Percentiles rank a stretch among this genome's conserved stretches.
Conservation (phyloP, 106 monocot species). For the Dactylorhiza incarnata region DNA sequence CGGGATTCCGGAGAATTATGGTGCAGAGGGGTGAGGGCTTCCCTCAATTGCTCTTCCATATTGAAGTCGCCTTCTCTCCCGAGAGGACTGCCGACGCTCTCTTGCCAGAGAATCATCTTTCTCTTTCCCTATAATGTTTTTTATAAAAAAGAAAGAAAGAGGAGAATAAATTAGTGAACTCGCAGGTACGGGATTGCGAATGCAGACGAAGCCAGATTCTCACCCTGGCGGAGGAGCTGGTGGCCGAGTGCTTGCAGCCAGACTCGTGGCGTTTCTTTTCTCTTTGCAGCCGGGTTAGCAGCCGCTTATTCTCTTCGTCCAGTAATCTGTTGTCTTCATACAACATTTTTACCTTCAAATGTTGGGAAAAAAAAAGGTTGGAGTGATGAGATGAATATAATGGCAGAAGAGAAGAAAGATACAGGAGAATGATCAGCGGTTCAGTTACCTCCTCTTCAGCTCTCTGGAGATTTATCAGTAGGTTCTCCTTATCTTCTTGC, state of each 20-base stretch:
- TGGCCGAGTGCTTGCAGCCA: slow-evolving; percentile 35
- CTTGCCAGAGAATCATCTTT: slow-evolving; percentile 10
- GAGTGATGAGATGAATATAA: slow-evolving; percentile 1
- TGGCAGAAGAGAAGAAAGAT: neutral
- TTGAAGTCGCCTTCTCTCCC: neutral
- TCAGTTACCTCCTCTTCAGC: slow-evolving; percentile 79
- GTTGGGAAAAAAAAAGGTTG: neutral
- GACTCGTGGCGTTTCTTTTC: slow-evolving; percentile 41
- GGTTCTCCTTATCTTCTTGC: slow-evolving; percentile 59
- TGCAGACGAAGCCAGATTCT: neutral
- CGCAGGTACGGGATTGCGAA: no score
- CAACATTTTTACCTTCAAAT: slow-evolving; percentile 52
- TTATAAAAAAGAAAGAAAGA: no score
- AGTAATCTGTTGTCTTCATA: slow-evolving; percentile 69
- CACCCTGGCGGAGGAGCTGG: slow-evolving; percentile 27
- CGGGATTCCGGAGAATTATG: slow-evolving; percentile 14
- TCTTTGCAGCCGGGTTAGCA: slow-evolving; percentile 34
- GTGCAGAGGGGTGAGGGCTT: slow-evolving; percentile 8
- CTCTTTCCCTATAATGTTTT: slow-evolving; percentile 20
- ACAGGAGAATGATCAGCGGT: neutral
- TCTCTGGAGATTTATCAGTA: slow-evolving; percentile 59
- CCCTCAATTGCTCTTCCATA: slow-evolving; percentile 1
- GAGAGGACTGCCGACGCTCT: slow-evolving; percentile 1
- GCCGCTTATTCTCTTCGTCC: slow-evolving; percentile 70
- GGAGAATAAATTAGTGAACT: neutral